Evolutionary conservation across 1,139 yeast species (phyloP).

Genomic region (Taiozyma sp.): DNA sequence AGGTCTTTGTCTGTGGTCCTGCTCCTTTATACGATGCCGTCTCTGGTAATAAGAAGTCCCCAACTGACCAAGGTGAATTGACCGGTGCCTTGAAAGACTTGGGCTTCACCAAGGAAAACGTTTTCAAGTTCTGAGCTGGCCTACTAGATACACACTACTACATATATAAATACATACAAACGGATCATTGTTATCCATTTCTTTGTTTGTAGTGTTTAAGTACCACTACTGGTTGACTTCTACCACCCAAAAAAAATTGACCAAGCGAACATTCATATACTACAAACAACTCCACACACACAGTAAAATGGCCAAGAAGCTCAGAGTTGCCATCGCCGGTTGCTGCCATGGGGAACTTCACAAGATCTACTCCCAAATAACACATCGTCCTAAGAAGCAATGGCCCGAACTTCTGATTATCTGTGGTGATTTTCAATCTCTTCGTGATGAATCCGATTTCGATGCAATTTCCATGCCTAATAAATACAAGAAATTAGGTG

Average conservation of each 20-base stretch:
- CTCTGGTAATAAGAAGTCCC: conserved; percentile 82
- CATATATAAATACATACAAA: neutral
- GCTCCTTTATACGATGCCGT: conserved; percentile 79
- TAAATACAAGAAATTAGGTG: conserved; percentile 60
- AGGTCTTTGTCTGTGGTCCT: conserved; percentile 89
- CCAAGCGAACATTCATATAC: neutral
- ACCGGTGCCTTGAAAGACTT: conserved; percentile 82
- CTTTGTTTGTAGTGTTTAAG: neutral
- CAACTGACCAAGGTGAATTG: conserved; percentile 93
- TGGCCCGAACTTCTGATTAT: conserved; percentile 64
- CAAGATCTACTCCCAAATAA: conserved; percentile 43
- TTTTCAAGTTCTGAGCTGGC: conserved; percentile 66
- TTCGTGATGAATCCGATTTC: conserved; percentile 60
- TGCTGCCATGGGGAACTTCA: conserved; percentile 88
- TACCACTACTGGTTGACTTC: no score
- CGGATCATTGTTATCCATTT: neutral
- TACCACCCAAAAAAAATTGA: neutral
- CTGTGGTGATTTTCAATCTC: conserved; percentile 76
- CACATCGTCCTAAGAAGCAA: conserved; percentile 13
- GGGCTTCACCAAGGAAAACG: conserved; percentile 84
- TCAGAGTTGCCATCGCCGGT: conserved; percentile 72
- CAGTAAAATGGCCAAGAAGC: neutral
- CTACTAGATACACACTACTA: neutral
- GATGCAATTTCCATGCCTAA: conserved; percentile 50
- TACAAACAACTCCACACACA: neutral